A percentile compares a stretch with the other conserved stretches of the same genome.
Evolutionary conservation across 805 yeast genomes (phyloP).

Genomic region (Candida maris): DNA sequence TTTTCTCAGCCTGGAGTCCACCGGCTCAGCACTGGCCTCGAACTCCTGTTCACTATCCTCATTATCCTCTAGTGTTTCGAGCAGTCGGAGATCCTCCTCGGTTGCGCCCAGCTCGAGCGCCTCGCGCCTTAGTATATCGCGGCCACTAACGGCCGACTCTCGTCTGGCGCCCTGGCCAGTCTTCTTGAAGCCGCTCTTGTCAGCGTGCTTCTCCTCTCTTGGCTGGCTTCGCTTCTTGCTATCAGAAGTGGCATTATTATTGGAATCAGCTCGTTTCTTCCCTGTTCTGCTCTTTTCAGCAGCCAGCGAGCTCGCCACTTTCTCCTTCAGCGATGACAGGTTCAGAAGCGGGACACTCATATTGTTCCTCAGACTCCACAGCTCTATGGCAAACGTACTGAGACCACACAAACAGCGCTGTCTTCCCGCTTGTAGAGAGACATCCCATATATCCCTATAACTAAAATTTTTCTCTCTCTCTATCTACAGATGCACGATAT

Average conservation of each 20-base stretch:
- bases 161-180: no score
- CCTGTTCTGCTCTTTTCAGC: conserved; percentile 22
- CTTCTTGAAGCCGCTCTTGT: conserved; percentile 5
- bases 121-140: conserved; percentile 55
- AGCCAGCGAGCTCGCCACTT: conserved; percentile 51
- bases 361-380: no score
- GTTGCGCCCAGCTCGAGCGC: conserved; percentile 83
- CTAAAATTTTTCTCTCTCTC: no score
- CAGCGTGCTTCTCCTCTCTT: conserved; percentile 6
- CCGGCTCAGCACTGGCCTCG: conserved; percentile 38
- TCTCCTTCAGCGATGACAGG: conserved; percentile 60
- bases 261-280: no score
- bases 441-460: no score
- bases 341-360: conserved; percentile 47
- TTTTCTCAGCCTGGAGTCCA: conserved; percentile 41
- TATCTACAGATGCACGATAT: no score
- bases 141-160: neutral
- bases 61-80: conserved; percentile 49
- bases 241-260: no score
- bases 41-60: conserved; percentile 52
- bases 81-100: conserved; percentile 69
- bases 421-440: no score
- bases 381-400: neutral
- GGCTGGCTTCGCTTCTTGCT: no score
- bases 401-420: neutral